A percentile compares a stretch with the other conserved stretches of the same genome.
phyloP scores from a whole-genome alignment of 2,329 filamentous ascomycete genomes.

The Alternaria angustiovoidea region DNA sequence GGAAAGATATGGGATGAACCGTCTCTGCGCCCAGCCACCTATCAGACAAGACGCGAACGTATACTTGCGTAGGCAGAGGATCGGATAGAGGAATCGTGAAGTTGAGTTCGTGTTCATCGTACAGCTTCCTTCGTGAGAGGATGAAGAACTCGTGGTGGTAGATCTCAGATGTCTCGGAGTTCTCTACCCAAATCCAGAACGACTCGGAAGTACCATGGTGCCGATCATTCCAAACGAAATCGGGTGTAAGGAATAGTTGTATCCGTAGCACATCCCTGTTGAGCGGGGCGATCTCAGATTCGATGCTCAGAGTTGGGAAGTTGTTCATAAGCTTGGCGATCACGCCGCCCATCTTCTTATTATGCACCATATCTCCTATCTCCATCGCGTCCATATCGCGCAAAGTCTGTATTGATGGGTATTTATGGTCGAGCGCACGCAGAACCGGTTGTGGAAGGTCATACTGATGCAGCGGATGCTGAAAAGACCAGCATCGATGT shows the following conservation, averaged over 20 bases:
- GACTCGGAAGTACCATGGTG: slow-evolving; percentile 94
- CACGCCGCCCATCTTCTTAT: slow-evolving; percentile 83
- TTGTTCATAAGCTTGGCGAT: slow-evolving; percentile 84
- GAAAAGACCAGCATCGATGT: slow-evolving; percentile 91
- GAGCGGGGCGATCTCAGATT: slow-evolving; percentile 92
- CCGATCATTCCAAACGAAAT: slow-evolving; percentile 94
- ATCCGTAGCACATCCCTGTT: slow-evolving; percentile 96
- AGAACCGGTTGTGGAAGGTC: slow-evolving; percentile 85
- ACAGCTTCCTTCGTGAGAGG: slow-evolving; percentile 83
- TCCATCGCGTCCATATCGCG: slow-evolving; percentile 93
- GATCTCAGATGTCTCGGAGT: slow-evolving; percentile 96
- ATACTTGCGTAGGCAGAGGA: slow-evolving; percentile 93
- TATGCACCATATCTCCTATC: slow-evolving; percentile 90
- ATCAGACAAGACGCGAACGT: slow-evolving; percentile 92
- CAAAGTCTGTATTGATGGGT: slow-evolving; percentile 80
- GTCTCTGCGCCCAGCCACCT: slow-evolving; percentile 97
- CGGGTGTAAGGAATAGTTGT: slow-evolving; percentile 82
- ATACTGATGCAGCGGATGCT: slow-evolving; percentile 95
- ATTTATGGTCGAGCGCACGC: slow-evolving; percentile 83
- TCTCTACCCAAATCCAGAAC: slow-evolving; percentile 99
- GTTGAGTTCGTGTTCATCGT: slow-evolving; percentile 96
- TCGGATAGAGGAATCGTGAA: slow-evolving; percentile 97
- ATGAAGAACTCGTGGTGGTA: slow-evolving; percentile 99
- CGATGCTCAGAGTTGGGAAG: slow-evolving; percentile 89
- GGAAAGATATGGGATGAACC: slow-evolving; percentile 93